Conservation (phyloP, 2,329 filamentous ascomycete genomes). For the Fusarium chuoi region DNA sequence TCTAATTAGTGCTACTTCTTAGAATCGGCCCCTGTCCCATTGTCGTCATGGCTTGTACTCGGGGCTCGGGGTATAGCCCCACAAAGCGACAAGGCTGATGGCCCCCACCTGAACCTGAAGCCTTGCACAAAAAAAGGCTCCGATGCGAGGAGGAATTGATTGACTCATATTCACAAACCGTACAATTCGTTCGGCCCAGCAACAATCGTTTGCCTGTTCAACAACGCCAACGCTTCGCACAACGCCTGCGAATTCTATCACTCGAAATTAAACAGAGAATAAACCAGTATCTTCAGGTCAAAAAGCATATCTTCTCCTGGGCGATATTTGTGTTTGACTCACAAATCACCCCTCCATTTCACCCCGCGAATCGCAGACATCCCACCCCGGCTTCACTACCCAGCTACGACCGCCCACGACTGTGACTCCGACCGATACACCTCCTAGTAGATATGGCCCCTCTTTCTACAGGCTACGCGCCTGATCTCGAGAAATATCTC, state of each 20-base stretch:
- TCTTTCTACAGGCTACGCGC: conserved; percentile 60
- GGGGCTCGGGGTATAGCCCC: conserved; percentile 9
- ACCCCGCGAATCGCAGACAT: conserved; percentile 32
- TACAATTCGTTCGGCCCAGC: conserved; percentile 13
- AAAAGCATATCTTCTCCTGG: background rate
- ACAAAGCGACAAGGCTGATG: conserved; percentile 35
- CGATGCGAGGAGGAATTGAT: conserved; percentile 33
- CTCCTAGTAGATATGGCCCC: conserved; percentile 48
- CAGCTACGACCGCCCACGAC: conserved; percentile 12
- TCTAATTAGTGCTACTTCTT: background rate
- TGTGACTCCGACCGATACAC: conserved; percentile 7
- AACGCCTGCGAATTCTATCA: background rate
- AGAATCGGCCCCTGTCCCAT: conserved; percentile 8
- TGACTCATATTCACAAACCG: conserved; percentile 40
- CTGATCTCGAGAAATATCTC: conserved; percentile 80
- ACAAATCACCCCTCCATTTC: conserved; percentile 34
- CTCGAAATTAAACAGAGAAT: background rate
- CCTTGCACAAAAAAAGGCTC: conserved; percentile 45
- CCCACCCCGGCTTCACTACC: conserved; percentile 35
- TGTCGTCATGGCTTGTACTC: conserved; percentile 30
- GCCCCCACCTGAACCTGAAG: conserved; percentile 37
- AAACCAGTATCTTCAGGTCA: background rate
- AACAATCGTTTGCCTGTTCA: conserved; percentile 19
- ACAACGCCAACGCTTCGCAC: conserved; percentile 9
- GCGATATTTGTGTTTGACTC: conserved; percentile 13